Evolutionary conservation across 2,329 filamentous ascomycete genomes (phyloP), one percentile per base, ranked within the genome.

Genomic region (Orbilia javanica): DNA sequence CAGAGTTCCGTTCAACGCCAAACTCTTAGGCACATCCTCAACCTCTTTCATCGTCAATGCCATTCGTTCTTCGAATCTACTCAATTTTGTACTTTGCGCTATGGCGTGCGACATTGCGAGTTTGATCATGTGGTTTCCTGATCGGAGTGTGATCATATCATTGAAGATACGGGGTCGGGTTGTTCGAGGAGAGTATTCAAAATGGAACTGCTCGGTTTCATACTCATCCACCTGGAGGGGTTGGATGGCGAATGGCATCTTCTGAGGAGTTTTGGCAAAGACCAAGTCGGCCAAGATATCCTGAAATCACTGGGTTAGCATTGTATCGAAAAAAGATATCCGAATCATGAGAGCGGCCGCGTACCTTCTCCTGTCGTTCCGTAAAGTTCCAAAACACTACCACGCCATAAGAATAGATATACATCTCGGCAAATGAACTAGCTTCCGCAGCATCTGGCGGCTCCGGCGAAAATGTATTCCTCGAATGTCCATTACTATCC

Each of bases 331-430:
- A n/a, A n/a, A n/a, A n/a, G n/a, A 22, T 60, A 4, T 13, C 31
- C 22, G 15, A 25, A n/a, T 50, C 20, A 29, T 4, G 20, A 48
- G 18, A n/a, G 15, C 34, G 8, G 18, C 60, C 18, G 65, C 57
- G 11, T 46, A 78, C 80, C 76, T 97, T 97, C 84, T 99, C 96
- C 83, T 99, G 96, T 80, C 91, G 89, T 84, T 97, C 94, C 10
- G 93, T 95, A 82, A 99, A 97, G 84, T 99, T 99, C 96, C 96
- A 99, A 83, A 99, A 97, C 4, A 99, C 96, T 0, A 96, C 95
- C 0, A 99, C 95, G 20, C 96, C 96, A 83, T 99, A 99, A 15
- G 93, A 95, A 84, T 96, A 98, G 81, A 99, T 91, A 83, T 97
- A 98, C 89, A 98, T 93, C 85, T 99, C 96, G 48, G 93, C 95